Evolutionary conservation across 2,329 filamentous ascomycete genomes (phyloP), one percentile per base, ranked within the genome.

Genomic region (Albifimbria verrucaria): DNA sequence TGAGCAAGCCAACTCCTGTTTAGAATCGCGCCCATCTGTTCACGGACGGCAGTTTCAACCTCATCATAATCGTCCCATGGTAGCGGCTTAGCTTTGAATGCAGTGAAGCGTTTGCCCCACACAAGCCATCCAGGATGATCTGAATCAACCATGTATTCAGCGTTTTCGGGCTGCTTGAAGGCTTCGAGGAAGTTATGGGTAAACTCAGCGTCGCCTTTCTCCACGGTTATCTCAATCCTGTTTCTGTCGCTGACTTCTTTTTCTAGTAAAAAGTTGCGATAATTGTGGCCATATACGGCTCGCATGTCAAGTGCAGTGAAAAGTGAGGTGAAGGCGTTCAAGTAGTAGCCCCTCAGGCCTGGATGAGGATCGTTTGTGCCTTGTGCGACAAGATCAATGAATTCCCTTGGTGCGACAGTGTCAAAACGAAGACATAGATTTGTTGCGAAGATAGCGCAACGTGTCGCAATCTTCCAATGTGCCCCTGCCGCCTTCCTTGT

Each of bases 41-140:
- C 80, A 41, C 93, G 86, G 7, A 89, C 84, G 2, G 78, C 78
- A 61, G 74, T 85, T 69, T 99, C 94, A 0, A 90, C 75, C 15
- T 90, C 86, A 63, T 99, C 94, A 63, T 94, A 99, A 44, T 70
- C 73, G 39, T 77, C 83, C 70, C 76, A 96, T 64, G 70, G 86
- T 71, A 67, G 74, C 58, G 92, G 85, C 50, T 89, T 87, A 3
- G 88, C 85, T 55, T 85, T 84, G 68, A 87, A 92, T 0, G 88
- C 94, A 15, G 85, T 86, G 77, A 97, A 93, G 26, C 81, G 85
- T 70, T 94, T 90, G 50, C 88, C 89, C 94, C 94, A 99, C 1
- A 96, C 92, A 18, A 99, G 80, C 95, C 95, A 99, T 26, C 94
- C 94, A 4, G 93, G 91, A 66, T 95, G 89, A 66, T 97, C 93